Percentiles rank a stretch among this genome's conserved stretches.
phyloP scores from a whole-genome alignment of 306 rosid species.

The Alnus glutinosa region DNA sequence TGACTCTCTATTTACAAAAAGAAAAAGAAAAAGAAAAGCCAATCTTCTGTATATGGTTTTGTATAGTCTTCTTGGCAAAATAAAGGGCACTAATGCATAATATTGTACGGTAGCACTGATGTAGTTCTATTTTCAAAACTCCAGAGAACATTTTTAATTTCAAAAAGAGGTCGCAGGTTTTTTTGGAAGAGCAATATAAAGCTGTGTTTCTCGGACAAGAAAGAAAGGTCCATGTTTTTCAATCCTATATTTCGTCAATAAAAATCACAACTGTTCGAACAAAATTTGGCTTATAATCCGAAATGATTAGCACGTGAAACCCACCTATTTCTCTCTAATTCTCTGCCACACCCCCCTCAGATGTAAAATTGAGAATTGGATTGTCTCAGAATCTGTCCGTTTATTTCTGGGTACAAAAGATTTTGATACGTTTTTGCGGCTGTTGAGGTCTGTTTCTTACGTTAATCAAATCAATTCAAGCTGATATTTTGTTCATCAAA shows the following conservation, averaged over 20 bases:
- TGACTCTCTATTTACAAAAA: too few relatives aligned
- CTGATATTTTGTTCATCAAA: not conserved
- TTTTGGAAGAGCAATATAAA: not conserved
- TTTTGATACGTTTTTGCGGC: slow-evolving; percentile 18
- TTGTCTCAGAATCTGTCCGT: not conserved
- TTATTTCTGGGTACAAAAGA: slow-evolving; percentile 4
- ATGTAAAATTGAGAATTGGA: slow-evolving; percentile 12
- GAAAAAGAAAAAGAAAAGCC: too few relatives aligned
- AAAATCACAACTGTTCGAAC: slow-evolving; percentile 12
- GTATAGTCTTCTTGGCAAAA: too few relatives aligned
- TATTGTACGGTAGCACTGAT: not conserved
- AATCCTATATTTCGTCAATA: not conserved
- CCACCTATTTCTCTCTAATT: slow-evolving; percentile 15
- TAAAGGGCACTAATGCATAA: not conserved
- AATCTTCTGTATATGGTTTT: too few relatives aligned
- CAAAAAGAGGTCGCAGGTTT: slow-evolving; percentile 5
- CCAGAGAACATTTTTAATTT: slow-evolving; percentile 13
- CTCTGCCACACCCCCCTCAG: slow-evolving; percentile 18
- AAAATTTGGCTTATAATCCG: slow-evolving; percentile 29
- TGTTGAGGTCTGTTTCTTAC: slow-evolving; percentile 11
- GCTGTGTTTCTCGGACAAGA: not conserved
- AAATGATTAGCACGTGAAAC: slow-evolving; percentile 29
- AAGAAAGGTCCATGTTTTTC: slow-evolving; percentile 4
- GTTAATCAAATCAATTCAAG: not conserved
- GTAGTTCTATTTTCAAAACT: slow-evolving; percentile 7